A percentile compares a stretch with the other conserved stretches of the same genome.
Conservation (phyloP, 140 eudicot species). For the Anethum foeniculum region DNA sequence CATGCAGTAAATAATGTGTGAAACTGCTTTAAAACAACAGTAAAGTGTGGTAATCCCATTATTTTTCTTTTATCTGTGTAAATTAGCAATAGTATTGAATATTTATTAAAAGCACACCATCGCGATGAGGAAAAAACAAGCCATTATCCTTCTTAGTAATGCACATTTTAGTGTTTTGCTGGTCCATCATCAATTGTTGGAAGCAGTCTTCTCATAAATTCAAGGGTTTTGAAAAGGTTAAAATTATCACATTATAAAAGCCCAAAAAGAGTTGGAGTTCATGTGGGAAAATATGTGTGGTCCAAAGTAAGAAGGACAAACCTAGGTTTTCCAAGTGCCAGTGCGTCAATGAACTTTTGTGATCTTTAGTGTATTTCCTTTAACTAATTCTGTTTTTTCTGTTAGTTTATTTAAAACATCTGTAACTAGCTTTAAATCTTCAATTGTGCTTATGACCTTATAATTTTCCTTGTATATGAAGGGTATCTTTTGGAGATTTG, state of each 20-base stretch:
- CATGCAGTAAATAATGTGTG: background rate
- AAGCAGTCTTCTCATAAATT: too few species aligned
- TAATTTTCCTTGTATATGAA: slow-evolving; percentile 15
- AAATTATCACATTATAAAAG: background rate
- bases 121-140: too few species aligned
- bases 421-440: background rate
- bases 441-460: background rate
- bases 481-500: slow-evolving; percentile 88
- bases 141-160: background rate
- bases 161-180: background rate
- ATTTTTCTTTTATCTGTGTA: background rate
- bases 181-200: too few species aligned
- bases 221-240: background rate
- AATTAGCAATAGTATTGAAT: background rate
- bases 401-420: background rate
- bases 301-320: background rate
- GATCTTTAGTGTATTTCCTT: background rate
- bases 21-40: background rate
- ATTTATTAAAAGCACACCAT: background rate
- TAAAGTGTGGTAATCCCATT: background rate
- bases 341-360: background rate
- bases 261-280: background rate
- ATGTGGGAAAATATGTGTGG: background rate
- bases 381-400: background rate
- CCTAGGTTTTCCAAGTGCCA: background rate